Conservation (phyloP, 306 rosid species). For the Begonia fuchsioides region DNA sequence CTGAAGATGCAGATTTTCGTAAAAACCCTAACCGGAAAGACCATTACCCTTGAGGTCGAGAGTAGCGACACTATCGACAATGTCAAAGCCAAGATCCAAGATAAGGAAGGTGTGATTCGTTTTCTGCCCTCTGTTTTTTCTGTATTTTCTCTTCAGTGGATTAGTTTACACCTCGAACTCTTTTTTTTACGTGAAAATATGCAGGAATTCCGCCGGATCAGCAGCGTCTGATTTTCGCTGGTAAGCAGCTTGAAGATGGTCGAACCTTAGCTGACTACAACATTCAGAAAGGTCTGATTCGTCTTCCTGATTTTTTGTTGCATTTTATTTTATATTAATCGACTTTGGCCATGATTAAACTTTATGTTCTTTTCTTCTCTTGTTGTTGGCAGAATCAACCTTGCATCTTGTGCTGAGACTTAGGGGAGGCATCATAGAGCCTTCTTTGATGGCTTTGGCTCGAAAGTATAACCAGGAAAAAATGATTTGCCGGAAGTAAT, state of each 20-base stretch:
- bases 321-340: too few species aligned
- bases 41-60: conserved; percentile 81
- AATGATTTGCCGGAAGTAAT: conserved; percentile 71
- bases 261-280: conserved; percentile 69
- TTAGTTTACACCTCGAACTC: too few species aligned
- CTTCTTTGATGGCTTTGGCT: conserved; percentile 85
- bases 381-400: conserved; percentile 61
- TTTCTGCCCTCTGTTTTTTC: neutral
- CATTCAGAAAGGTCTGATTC: conserved; percentile 48
- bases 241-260: conserved; percentile 78
- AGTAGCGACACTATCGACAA: conserved; percentile 83
- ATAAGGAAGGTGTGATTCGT: conserved; percentile 48
- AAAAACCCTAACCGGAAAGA: conserved; percentile 79
- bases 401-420: conserved; percentile 79
- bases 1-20: conserved; percentile 58
- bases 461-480: conserved; percentile 80
- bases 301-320: neutral
- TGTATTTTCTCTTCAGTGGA: neutral
- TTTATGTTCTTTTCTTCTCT: neutral
- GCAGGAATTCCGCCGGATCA: conserved; percentile 76
- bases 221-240: conserved; percentile 72
- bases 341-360: too few species aligned
- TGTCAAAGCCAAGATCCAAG: conserved; percentile 80
- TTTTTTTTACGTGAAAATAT: too few species aligned
- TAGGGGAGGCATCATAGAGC: conserved; percentile 72